phyloP scores from a whole-genome alignment of 2,329 filamentous ascomycete species.

The Calonectria ilicicola region DNA sequence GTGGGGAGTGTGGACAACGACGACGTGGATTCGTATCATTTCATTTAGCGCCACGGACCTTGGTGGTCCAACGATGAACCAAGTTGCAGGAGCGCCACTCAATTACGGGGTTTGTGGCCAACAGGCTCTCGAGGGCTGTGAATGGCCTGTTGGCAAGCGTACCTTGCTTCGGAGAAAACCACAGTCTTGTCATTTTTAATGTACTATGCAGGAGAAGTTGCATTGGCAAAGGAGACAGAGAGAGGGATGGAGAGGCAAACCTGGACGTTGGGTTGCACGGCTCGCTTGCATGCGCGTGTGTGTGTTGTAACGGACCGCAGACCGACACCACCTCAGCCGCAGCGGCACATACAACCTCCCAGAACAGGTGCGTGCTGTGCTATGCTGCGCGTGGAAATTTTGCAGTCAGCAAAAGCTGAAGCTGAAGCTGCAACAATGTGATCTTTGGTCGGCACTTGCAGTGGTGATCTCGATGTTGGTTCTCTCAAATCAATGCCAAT shows the following conservation, averaged over 20 bases:
- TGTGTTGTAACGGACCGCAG: not conserved
- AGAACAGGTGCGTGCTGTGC: not conserved
- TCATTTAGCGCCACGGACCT: not conserved
- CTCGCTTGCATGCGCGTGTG: not conserved
- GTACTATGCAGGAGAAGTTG: conserved; percentile 13
- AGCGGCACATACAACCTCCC: not conserved
- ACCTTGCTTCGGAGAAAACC: not conserved
- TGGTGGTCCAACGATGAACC: not conserved
- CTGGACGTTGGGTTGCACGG: not conserved
- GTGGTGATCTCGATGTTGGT: conserved; percentile 8
- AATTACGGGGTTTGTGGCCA: not conserved
- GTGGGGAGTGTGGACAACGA: not conserved
- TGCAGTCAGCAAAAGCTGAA: not conserved
- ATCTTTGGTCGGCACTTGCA: not conserved
- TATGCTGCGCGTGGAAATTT: not conserved
- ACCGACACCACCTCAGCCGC: not conserved
- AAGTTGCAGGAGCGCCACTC: conserved; percentile 2
- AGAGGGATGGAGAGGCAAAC: not conserved
- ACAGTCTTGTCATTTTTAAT: not conserved
- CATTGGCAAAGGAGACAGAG: not conserved
- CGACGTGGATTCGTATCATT: conserved; percentile 8
- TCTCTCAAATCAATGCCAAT: not conserved
- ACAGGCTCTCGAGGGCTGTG: not conserved
- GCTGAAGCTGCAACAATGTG: not conserved
- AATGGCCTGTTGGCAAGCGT: not conserved